Percentiles rank a stretch among this genome's conserved stretches.
Conservation (phyloP, 2,329 filamentous ascomycete species). For the Botryosphaeria dothidea region DNA sequence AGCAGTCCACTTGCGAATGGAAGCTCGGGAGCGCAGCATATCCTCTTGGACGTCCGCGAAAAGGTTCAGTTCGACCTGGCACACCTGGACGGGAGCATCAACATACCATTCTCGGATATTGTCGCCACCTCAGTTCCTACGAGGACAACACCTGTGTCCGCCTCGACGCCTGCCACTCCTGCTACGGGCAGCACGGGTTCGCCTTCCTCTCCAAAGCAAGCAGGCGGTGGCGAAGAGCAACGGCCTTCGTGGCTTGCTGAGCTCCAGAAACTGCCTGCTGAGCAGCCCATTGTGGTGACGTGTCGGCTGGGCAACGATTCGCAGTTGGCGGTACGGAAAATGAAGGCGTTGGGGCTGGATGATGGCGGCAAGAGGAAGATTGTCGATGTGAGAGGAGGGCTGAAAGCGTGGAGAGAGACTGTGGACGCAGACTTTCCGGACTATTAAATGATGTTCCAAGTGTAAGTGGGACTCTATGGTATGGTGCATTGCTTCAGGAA, state of each 20-base stretch:
- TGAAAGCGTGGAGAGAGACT: constrained; percentile 70
- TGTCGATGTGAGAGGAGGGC: constrained; percentile 70
- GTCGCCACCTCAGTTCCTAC: constrained; percentile 29
- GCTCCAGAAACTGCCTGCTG: constrained; percentile 30
- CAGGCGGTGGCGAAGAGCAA: constrained; percentile 1
- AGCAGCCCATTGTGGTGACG: constrained; percentile 67
- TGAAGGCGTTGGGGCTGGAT: constrained; percentile 62
- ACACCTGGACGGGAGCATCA: constrained; percentile 73
- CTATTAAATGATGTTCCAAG: constrained; percentile 44
- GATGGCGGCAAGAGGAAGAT: constrained; percentile 56
- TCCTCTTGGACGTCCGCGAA: constrained; percentile 82
- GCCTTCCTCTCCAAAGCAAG: not conserved
- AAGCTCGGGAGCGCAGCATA: constrained; percentile 24
- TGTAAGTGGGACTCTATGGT: not conserved
- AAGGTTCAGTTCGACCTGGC: constrained; percentile 82
- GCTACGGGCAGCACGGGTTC: not conserved
- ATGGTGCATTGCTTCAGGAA: not conserved
- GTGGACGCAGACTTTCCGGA: constrained; percentile 64
- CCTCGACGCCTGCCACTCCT: constrained; percentile 1
- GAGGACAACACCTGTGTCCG: not conserved
- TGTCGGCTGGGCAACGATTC: constrained; percentile 80
- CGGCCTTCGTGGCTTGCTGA: constrained; percentile 31
- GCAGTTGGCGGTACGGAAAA: constrained; percentile 65
- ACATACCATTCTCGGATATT: constrained; percentile 66
- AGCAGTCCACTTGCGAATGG: not conserved